Base-by-base conservation (phyloP, 1,139 yeast genomes). In the Starmera stellimalicola region DNA sequence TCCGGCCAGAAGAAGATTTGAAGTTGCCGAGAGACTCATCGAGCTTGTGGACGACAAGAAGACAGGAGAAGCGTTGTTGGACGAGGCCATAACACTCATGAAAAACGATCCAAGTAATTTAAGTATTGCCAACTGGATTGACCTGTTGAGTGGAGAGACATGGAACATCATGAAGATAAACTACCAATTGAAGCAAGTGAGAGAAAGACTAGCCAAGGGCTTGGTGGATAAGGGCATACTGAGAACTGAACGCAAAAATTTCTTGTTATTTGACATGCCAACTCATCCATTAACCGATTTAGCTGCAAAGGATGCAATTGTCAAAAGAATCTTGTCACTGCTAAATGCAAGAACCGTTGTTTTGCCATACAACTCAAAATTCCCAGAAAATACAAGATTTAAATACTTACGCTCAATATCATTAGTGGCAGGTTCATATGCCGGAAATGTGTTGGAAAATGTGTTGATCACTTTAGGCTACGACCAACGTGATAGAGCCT, bases 211-310 rank as follows among this genome's bases (percentile, higher is more conserved):
- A 44, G 95, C 96, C 35, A 91, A 91, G 59, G 99, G 98, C 1
- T 68, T 91, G 37, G 99, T 93, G 22, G 99, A 91, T 57, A 91
- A 91, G 62, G 98, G 98, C n/a, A 80, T 91, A 33, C 69, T 93
- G 51, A 77, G 95, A 60, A 93, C 98, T 3, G 98, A 91, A 57
- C 76, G 95, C 55, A 87, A 88, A 54, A 93, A 85, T 62, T 91
- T 91, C 57, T 77, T 93, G 52, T 65, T 91, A 37, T 91, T 91
- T 49, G 98, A 91, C 59, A 91, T 91, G 96, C 95, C 98, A 17
- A 93, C 98, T 7, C 98, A 93, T 57, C 99, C 99, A 4, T 76
- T 91, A 11, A 82, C 93, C 26, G 98, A 91, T 59, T 63, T 79
- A 36, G 70, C 82, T 31, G 84, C 94, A 50, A 93, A 87, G 57